These are phyloP conservation scores for Dysphania ambrosioides DNA, from an alignment of 148 eudicot species.

Conservation along the genomic window DNA sequence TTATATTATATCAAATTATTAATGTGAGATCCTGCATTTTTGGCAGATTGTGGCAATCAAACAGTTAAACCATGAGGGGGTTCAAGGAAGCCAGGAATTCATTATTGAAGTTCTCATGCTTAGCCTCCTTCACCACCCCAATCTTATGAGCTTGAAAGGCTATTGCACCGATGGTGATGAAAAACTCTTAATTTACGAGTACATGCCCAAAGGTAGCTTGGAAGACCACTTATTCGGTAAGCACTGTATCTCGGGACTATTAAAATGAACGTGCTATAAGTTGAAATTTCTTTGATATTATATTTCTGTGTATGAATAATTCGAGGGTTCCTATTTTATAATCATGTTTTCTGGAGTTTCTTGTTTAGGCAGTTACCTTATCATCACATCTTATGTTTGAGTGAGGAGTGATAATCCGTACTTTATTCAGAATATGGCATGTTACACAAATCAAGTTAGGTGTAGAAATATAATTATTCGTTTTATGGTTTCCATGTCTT, in stretches of 20 bases:
- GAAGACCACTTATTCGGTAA: slow-evolving; percentile 47
- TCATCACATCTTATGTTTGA: background rate
- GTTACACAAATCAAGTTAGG: background rate
- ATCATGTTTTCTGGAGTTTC: background rate
- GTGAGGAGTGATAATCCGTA: background rate
- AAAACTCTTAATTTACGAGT: slow-evolving; percentile 46
- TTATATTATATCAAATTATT: background rate
- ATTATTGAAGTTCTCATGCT: slow-evolving; percentile 52
- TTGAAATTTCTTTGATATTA: background rate
- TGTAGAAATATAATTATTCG: background rate
- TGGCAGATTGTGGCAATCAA: slow-evolving; percentile 45
- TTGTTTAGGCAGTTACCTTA: background rate
- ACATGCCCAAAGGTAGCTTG: slow-evolving; percentile 52
- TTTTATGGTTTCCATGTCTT: background rate
- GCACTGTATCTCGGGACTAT: slow-evolving; percentile 10
- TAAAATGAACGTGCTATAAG: background rate
- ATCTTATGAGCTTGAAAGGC: slow-evolving; percentile 47
- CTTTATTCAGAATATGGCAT: background rate
- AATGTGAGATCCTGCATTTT: slow-evolving; percentile 17
- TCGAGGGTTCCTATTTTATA: background rate
- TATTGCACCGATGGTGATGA: slow-evolving; percentile 50
- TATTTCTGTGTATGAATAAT: slow-evolving; percentile 1
- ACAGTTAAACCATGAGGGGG: slow-evolving; percentile 43
- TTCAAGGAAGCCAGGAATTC: slow-evolving; percentile 49
- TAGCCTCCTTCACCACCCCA: slow-evolving; percentile 45